Conservation (phyloP, 129 eudicot genomes). For the Lactuca sativa region DNA sequence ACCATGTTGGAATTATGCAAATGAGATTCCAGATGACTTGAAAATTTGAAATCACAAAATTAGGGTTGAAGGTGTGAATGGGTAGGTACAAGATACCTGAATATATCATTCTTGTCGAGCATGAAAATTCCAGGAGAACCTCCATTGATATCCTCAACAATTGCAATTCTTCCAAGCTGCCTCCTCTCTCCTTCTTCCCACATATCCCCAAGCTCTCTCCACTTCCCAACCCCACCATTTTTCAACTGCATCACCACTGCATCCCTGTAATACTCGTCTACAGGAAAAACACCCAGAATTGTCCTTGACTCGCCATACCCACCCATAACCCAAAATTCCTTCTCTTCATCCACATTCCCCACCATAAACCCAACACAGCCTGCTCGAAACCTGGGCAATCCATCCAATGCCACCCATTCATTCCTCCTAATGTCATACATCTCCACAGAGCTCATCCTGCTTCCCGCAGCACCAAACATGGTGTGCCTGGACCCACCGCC, state of each 20-base stretch:
- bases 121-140: conserved; percentile 61
- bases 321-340: conserved; percentile 96
- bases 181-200: conserved; percentile 87
- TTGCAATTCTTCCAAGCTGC: conserved; percentile 67
- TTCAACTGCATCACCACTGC: conserved; percentile 71
- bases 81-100: conserved; percentile 54
- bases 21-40: neutral
- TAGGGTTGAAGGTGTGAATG: too few relatives aligned
- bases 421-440: conserved; percentile 75
- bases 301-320: conserved; percentile 95
- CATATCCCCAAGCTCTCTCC: conserved; percentile 90
- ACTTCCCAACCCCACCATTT: conserved; percentile 58
- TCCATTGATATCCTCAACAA: conserved; percentile 46
- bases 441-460: conserved; percentile 84
- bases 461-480: conserved; percentile 88
- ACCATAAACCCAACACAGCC: conserved; percentile 88
- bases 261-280: conserved; percentile 74
- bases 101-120: conserved; percentile 69
- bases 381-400: conserved; percentile 76
- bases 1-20: neutral
- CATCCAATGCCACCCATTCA: conserved; percentile 77
- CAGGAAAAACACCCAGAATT: conserved; percentile 81
- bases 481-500: conserved; percentile 93
- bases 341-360: conserved; percentile 47
- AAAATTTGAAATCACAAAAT: neutral